Evolutionary conservation across 106 monocot genomes (phyloP), one percentile per base, ranked within the genome.

Genomic region (Dactylorhiza incarnata): DNA sequence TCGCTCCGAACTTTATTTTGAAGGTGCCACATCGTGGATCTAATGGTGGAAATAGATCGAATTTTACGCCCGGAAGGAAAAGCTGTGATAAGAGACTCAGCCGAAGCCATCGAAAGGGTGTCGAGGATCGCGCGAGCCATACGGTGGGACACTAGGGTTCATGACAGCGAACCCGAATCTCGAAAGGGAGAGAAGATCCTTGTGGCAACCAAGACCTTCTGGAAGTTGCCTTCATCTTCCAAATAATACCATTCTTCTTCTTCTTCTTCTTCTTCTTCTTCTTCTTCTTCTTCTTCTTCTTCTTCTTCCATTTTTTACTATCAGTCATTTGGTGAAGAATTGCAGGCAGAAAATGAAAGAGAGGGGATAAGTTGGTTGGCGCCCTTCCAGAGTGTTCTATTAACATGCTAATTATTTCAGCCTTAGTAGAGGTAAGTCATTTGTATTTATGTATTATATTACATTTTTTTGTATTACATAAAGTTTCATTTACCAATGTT

Each of bases 1-100:
- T 59, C 22, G 58, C 22, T 59, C 7, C 22, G 58, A 59, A 59
- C n/a, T 59, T 37, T n/a, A 37, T 19, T 43, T 72, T 49, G 9
- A 81, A 97, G 97, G 81, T 99, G 94, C 75, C 81, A 84, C 58
- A 74, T 99, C 53, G 82, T 99, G 52, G 97, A 94, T 83, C n/a
- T 99, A 53, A 84, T 94, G 84, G 74, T 99, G 73, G 97, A 99
- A 78, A 99, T 94, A 87, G 94, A 99, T 76, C 83, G 97, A 17
- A 91, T 99, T 47, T 65, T 99, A 73, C 88, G 91, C 15, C 97
- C 94, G 68, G 86, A 85, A 86, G 94, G 97, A 81, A 91, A 81
- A 9, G 93, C 73, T 2, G 78, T 97, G 46, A 85, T 97, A 23
- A 84, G 91, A 43, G 93, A 89, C 22, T 63, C 75, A 22, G 73